These are phyloP conservation scores for Cystofilobasidium capitatum DNA, from an alignment of 768 basidiomycete species.

Conservation along the genomic window DNA sequence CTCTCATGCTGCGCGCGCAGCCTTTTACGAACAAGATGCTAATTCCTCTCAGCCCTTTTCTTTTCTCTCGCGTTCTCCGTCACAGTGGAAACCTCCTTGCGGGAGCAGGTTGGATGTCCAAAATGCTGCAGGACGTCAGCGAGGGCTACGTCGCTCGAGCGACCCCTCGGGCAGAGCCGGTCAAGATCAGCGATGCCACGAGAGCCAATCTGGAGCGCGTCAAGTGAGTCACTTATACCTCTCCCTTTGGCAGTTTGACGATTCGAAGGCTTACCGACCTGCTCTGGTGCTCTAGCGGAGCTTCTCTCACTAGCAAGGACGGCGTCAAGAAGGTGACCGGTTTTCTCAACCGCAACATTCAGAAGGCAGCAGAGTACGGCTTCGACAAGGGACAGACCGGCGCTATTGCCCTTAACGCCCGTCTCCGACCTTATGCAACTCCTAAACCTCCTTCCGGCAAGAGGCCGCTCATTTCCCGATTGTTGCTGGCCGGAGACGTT, in stretches of 20 bases:
- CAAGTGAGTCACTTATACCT: conserved; percentile 11
- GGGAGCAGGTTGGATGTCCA: neutral
- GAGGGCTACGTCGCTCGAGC: conserved; percentile 16
- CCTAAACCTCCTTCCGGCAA: neutral
- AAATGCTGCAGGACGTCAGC: neutral
- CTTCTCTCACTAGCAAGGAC: neutral
- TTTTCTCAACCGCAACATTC: conserved; percentile 22
- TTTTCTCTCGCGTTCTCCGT: neutral
- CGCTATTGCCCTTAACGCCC: neutral
- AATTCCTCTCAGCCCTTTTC: neutral
- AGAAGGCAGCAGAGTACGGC: conserved; percentile 18
- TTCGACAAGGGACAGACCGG: conserved; percentile 17
- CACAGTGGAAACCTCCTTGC: conserved; percentile 13
- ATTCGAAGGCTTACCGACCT: neutral
- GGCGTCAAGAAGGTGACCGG: conserved; percentile 16
- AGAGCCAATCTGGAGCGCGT: neutral
- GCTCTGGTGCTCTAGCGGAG: too few relatives aligned
- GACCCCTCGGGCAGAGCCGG: conserved; percentile 12
- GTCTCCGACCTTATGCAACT: neutral
- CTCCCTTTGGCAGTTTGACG: neutral
- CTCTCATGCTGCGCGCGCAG: too few relatives aligned
- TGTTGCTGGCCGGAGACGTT: conserved; percentile 25
- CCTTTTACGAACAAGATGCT: too few relatives aligned
- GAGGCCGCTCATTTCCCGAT: conserved; percentile 13
- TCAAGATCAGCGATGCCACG: conserved; percentile 3